Evolutionary conservation across 371 early-diverging fungal genomes (phyloP), one percentile per base, ranked within the genome.

Genomic region (Sporodiniella umbellata): DNA sequence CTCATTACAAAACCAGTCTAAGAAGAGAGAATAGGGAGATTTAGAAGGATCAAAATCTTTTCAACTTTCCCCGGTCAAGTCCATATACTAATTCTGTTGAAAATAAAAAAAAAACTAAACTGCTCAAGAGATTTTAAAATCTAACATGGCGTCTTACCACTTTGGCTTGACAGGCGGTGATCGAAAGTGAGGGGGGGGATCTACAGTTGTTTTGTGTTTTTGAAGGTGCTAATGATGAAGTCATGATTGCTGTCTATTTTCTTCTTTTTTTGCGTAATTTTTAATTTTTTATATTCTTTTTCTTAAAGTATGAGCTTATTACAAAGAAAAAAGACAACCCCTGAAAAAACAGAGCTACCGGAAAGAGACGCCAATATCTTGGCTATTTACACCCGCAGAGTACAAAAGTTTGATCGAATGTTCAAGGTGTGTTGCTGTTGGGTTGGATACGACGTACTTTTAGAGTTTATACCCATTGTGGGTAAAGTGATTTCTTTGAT

Each of bases 391-490:
- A 70, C 64, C 15, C 54, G 61, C 19, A 48, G 64, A 33, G 61
- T 70, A 47, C 66, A 69, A 42, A 51, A 39, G 23, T 75, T 64
- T 59, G 75, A 75, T 39, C 67, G 64, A 28, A 62, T 71, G 65
- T 45, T 71, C 42, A 71, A 72, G 48, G 28, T 71, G 11, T 75
- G 75, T 43, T 75, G 75, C 30, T 75, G 75, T 25, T 75, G 75
- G 75, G 59, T 75, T 11, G 75, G 75, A 15, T 75, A 65, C 38
- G 75, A 72, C 42, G 50, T 71, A 5, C 24, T 75, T 35, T 53
- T 71, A 70, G 75, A 75, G 12, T 56, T 75, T 51, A 75, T 75
- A 28, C 75, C 75, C 3, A 51, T 75, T 2, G 56, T 75, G n/a
- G 75, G 75, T 12, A 75, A 75, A 51, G 56, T 68, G 2, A 69